These are phyloP conservation scores for Plantago rigida DNA, from an alignment of 305 asterid species.

Conservation along the genomic window DNA sequence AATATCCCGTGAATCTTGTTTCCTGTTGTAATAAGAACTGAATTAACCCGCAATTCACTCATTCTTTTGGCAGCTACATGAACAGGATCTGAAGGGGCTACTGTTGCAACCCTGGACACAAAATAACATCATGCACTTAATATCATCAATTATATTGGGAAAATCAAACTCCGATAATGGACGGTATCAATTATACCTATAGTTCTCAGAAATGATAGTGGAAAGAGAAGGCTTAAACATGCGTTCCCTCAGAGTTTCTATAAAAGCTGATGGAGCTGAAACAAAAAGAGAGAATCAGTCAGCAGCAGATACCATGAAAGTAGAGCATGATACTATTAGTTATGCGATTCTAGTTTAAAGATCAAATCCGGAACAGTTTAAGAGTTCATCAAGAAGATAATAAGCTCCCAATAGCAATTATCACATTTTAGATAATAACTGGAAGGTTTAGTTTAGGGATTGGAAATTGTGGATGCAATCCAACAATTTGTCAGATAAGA, in stretches of 20 bases:
- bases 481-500: no score
- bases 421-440: no score
- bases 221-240: conserved; percentile 93
- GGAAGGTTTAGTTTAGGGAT: no score
- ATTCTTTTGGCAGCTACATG: conserved; percentile 80
- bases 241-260: conserved; percentile 81
- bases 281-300: conserved; percentile 22
- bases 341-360: conserved; percentile 1
- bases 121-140: conserved; percentile 25
- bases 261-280: conserved; percentile 79
- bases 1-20: conserved; percentile 78
- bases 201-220: conserved; percentile 55
- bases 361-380: neutral
- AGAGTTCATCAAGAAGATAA: no score
- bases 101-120: conserved; percentile 58
- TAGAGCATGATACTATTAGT: neutral
- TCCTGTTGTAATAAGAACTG: conserved; percentile 57
- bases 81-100: conserved; percentile 69
- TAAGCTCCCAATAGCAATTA: no score
- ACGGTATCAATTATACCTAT: conserved; percentile 38
- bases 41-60: conserved; percentile 78
- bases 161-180: conserved; percentile 13
- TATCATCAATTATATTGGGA: conserved; percentile 22
- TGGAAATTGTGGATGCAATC: no score
- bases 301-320: conserved; percentile 19